These are phyloP conservation scores for Alternaria alternata DNA, from an alignment of 2,329 filamentous ascomycete genomes.

Conservation along the genomic window DNA sequence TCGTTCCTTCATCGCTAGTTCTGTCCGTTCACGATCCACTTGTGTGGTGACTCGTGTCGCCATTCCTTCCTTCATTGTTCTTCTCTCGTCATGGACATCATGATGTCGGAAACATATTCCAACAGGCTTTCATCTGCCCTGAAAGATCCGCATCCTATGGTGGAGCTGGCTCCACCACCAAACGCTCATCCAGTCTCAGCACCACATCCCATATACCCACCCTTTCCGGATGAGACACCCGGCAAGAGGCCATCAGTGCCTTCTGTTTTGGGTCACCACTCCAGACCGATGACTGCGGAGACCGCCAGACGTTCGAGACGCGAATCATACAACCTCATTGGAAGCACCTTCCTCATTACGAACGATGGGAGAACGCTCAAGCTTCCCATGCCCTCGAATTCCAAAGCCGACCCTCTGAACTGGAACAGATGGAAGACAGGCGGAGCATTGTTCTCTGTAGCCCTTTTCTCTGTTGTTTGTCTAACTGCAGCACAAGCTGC, in stretches of 20 bases:
- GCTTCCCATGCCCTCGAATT: constrained; percentile 37
- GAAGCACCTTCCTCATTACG: constrained; percentile 38
- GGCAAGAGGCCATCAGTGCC: neutral
- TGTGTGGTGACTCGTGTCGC: constrained; percentile 4
- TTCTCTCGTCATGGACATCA: constrained; percentile 5
- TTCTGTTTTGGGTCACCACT: neutral
- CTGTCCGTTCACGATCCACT: constrained; percentile 6
- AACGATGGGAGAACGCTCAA: constrained; percentile 31
- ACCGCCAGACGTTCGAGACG: constrained; percentile 20
- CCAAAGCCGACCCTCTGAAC: constrained; percentile 33
- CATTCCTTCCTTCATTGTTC: neutral
- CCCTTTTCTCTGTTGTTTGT: constrained; percentile 22
- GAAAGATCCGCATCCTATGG: constrained; percentile 20
- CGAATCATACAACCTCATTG: constrained; percentile 36
- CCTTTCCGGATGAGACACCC: constrained; percentile 1
- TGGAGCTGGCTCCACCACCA: constrained; percentile 26
- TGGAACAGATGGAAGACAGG: constrained; percentile 34
- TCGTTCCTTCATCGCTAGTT: neutral
- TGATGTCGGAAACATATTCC: constrained; percentile 6
- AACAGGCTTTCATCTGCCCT: constrained; percentile 5
- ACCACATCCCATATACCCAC: constrained; percentile 18
- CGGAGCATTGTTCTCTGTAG: constrained; percentile 28
- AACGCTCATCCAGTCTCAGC: constrained; percentile 20
- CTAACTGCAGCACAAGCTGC: constrained; percentile 31
- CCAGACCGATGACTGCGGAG: neutral